Conservation (phyloP, 73 alveolate genomes). For the Tetrahymena thermophila region DNA sequence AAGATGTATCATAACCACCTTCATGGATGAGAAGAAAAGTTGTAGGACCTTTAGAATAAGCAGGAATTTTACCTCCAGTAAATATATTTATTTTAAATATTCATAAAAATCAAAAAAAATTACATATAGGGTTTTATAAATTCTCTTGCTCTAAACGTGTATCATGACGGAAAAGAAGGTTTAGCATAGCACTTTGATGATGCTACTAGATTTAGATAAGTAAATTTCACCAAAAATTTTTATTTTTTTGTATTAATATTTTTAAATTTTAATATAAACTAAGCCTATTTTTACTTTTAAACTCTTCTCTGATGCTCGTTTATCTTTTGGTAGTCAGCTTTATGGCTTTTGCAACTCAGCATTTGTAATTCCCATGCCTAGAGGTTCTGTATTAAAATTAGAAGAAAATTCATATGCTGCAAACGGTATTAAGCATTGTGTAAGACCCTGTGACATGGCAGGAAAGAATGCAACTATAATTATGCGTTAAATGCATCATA, state of each 20-base stretch:
- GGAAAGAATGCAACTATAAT: conserved; percentile 81
- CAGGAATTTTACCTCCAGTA: conserved; percentile 24
- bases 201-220: conserved; percentile 72
- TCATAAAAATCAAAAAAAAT: conserved; percentile 1
- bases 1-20: conserved; percentile 72
- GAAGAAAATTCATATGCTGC: conserved; percentile 83
- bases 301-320: conserved; percentile 68
- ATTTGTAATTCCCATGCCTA: conserved; percentile 71
- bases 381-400: conserved; percentile 55
- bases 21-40: conserved; percentile 51
- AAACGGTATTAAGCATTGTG: conserved; percentile 83
- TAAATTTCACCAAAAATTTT: not conserved
- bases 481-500: conserved; percentile 67
- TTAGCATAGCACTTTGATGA: conserved; percentile 85
- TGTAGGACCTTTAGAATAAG: conserved; percentile 35
- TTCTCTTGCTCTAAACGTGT: conserved; percentile 74
- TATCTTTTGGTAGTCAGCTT: conserved; percentile 71
- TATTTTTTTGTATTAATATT: not conserved
- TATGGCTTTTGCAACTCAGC: conserved; percentile 76
- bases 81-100: not conserved
- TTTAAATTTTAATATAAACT: not conserved
- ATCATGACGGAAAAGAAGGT: conserved; percentile 91
- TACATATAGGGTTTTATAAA: conserved; percentile 55
- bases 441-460: conserved; percentile 83
- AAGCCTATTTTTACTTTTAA: conserved; percentile 72